These are phyloP conservation scores for Xylaria telfairii DNA, from an alignment of 495 filamentous ascomycete genomes.

Conservation along the genomic window DNA sequence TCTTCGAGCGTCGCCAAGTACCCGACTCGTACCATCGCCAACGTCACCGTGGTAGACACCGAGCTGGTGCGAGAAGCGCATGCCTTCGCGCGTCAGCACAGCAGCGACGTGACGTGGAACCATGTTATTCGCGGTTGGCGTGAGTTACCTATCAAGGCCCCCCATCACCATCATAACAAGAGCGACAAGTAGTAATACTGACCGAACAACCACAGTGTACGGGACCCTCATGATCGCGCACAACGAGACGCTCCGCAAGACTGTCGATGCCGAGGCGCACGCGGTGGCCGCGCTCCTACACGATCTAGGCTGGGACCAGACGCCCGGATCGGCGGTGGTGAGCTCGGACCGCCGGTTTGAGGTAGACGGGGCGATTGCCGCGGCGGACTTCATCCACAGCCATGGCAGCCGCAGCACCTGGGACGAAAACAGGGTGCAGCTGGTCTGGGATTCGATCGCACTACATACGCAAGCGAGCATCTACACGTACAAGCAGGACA, in stretches of 20 bases:
- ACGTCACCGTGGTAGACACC: conserved; percentile 46
- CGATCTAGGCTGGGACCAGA: conserved; percentile 43
- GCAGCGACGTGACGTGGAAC: conserved; percentile 43
- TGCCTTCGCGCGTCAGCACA: conserved; percentile 41
- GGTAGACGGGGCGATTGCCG: conserved; percentile 51
- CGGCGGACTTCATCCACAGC: conserved; percentile 41
- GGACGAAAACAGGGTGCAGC: conserved; percentile 47
- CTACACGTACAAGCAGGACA: conserved; percentile 47
- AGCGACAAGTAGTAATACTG: not conserved
- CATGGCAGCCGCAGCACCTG: conserved; percentile 37
- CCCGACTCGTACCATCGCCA: conserved; percentile 21
- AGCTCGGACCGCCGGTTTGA: conserved; percentile 49
- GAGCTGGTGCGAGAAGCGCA: conserved; percentile 45
- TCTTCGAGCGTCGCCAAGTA: not conserved
- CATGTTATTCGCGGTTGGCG: conserved; percentile 48
- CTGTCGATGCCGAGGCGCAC: conserved; percentile 42
- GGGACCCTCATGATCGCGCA: conserved; percentile 38
- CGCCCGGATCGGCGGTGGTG: conserved; percentile 34
- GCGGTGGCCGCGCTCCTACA: conserved; percentile 44
- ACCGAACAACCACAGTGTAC: conserved; percentile 30
- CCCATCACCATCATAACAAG: not conserved
- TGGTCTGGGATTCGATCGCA: conserved; percentile 52
- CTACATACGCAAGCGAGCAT: conserved; percentile 48
- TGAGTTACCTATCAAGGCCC: conserved; percentile 4
- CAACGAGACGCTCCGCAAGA: conserved; percentile 25